A percentile compares a stretch with the other conserved stretches of the same genome.
Evolutionary conservation across 208 protist species (phyloP).

Genomic region (Trypanosoma rangeli): DNA sequence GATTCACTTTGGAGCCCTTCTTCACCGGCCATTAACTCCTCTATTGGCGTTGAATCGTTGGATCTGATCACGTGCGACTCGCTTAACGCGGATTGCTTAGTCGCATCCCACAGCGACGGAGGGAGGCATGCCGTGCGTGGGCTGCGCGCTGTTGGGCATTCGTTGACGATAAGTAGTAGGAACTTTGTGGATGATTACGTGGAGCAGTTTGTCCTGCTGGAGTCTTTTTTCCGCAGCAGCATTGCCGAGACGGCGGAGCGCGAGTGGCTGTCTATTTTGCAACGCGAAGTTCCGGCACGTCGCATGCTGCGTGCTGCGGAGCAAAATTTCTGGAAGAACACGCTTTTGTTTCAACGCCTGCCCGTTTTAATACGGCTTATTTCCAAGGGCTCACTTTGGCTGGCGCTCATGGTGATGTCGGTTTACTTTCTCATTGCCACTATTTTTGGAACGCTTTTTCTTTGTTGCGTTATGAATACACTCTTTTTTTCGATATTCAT

Average conservation of each 20-base stretch:
- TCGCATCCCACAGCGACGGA: too few species aligned
- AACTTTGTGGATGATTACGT: conserved; percentile 50
- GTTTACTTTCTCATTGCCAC: conserved; percentile 61
- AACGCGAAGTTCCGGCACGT: conserved; percentile 42
- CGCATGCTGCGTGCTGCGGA: conserved; percentile 18
- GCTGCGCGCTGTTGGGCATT: neutral
- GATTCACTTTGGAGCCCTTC: neutral
- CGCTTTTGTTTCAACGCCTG: conserved; percentile 30
- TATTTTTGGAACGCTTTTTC: conserved; percentile 49
- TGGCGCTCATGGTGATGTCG: conserved; percentile 57
- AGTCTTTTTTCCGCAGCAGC: conserved; percentile 59
- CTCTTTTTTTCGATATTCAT: conserved; percentile 72
- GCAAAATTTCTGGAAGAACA: conserved; percentile 28
- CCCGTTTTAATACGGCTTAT: conserved; percentile 37
- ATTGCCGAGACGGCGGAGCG: conserved; percentile 50
- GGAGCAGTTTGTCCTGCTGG: conserved; percentile 48
- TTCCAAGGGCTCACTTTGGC: conserved; percentile 50
- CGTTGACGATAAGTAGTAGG: neutral
- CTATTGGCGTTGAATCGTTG: neutral
- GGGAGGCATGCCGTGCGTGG: neutral
- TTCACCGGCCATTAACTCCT: neutral
- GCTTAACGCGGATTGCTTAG: neutral
- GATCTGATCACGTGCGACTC: conserved; percentile 25
- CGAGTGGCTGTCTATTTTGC: conserved; percentile 62
- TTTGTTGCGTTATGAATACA: conserved; percentile 37